Conservation (phyloP, 129 eudicot species). For the Ambrosia trifida region DNA sequence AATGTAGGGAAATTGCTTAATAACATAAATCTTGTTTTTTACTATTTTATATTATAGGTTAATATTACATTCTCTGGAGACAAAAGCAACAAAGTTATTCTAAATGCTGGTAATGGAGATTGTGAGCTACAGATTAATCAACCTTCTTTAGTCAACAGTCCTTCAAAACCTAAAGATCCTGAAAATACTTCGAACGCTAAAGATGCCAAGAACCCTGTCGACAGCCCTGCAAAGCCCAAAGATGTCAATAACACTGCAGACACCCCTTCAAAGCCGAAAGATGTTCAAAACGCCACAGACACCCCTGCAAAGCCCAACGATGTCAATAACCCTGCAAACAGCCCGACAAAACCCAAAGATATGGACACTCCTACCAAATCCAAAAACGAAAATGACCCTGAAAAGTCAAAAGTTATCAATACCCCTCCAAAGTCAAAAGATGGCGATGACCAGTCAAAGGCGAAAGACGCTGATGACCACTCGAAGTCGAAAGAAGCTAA, state of each 20-base stretch:
- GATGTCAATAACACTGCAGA: not conserved
- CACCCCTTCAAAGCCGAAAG: conserved; percentile 18
- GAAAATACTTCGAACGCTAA: conserved; percentile 4
- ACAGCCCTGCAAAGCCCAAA: conserved; percentile 15
- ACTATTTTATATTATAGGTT: conserved; percentile 18
- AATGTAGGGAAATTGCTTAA: not conserved
- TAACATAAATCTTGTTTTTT: not conserved
- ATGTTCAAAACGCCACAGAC: not conserved
- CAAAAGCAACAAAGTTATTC: conserved; percentile 31
- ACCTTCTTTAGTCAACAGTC: conserved; percentile 14
- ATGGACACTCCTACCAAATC: not conserved
- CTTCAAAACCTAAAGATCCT: conserved; percentile 17
- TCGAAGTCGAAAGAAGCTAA: conserved; percentile 10
- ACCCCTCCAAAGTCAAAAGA: conserved; percentile 18
- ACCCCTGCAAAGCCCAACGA: conserved; percentile 14
- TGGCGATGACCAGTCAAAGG: not conserved
- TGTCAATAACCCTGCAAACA: not conserved
- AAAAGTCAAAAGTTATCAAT: conserved; percentile 11
- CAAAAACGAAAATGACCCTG: not conserved
- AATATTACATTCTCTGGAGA: conserved; percentile 31
- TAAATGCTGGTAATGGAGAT: conserved; percentile 32
- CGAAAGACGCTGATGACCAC: not conserved
- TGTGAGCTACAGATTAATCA: conserved; percentile 32
- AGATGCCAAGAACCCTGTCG: conserved; percentile 7
- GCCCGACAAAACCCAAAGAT: not conserved